phyloP scores from a whole-genome alignment of 345 rosid species.

The Lenwebbia sp. region DNA sequence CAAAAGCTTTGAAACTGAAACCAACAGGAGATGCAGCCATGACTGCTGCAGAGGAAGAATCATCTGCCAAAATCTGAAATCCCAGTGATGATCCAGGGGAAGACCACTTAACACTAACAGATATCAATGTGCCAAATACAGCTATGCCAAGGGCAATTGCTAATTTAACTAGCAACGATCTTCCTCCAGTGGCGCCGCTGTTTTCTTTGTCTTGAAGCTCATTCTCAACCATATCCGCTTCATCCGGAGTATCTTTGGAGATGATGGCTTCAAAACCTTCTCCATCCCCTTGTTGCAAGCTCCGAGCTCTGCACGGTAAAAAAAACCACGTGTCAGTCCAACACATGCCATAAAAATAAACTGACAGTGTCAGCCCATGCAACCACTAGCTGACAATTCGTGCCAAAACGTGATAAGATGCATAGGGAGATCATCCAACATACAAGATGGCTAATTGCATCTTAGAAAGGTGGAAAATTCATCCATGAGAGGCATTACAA shows the following conservation, averaged over 20 bases:
- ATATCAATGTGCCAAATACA: slow-evolving; percentile 28
- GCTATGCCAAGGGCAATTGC: slow-evolving; percentile 50
- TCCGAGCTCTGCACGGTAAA: slow-evolving; percentile 24
- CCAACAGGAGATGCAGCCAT: slow-evolving; percentile 31
- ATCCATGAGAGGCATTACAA: not conserved
- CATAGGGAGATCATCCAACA: not conserved
- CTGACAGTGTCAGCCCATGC: not conserved
- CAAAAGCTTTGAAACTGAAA: slow-evolving; percentile 64
- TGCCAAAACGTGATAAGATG: not conserved
- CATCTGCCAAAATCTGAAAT: slow-evolving; percentile 36
- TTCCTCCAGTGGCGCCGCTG: slow-evolving; percentile 8
- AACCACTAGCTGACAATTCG: not conserved
- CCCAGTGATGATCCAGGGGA: slow-evolving; percentile 37
- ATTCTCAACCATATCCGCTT: slow-evolving; percentile 4
- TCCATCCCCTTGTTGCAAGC: slow-evolving; percentile 16
- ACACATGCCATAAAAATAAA: not conserved
- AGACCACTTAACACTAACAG: slow-evolving; percentile 22
- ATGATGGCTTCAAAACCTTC: slow-evolving; percentile 17
- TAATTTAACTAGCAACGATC: slow-evolving; percentile 44
- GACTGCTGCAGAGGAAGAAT: slow-evolving; percentile 28
- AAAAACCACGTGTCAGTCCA: not conserved
- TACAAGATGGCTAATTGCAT: not conserved
- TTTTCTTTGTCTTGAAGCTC: slow-evolving; percentile 8
- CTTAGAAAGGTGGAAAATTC: not conserved
- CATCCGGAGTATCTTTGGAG: slow-evolving; percentile 14